Percentiles rank a stretch among this genome's conserved stretches.
Evolutionary conservation across 2,329 filamentous ascomycete species (phyloP).

Genomic region (Fusarium pseudograminearum): DNA sequence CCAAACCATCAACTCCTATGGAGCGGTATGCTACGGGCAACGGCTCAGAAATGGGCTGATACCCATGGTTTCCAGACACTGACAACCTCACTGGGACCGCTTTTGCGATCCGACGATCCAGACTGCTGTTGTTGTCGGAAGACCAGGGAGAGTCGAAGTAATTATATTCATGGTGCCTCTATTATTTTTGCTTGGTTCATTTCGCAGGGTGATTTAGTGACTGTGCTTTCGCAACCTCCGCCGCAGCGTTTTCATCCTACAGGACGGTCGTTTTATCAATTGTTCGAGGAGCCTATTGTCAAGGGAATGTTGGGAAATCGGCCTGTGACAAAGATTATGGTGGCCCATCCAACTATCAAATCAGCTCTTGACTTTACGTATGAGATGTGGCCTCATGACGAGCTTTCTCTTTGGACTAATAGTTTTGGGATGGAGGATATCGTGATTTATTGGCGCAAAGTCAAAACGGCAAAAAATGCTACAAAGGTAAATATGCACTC

Average conservation of each 20-base stretch:
- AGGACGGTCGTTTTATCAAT: constrained; percentile 25
- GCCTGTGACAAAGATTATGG: constrained; percentile 10
- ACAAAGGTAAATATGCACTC: not conserved
- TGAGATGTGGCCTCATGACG: constrained; percentile 35
- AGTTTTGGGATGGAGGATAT: not conserved
- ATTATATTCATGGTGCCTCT: constrained; percentile 40
- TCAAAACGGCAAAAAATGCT: not conserved
- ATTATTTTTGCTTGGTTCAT: constrained; percentile 34
- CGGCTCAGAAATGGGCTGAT: constrained; percentile 36
- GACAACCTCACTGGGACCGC: constrained; percentile 32
- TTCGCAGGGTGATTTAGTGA: constrained; percentile 21
- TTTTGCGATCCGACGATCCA: constrained; percentile 8
- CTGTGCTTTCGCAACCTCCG: constrained; percentile 30
- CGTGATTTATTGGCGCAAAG: not conserved
- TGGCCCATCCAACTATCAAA: constrained; percentile 9
- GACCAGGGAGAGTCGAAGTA: not conserved
- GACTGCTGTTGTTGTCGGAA: not conserved
- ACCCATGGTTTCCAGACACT: constrained; percentile 23
- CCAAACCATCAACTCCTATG: constrained; percentile 32
- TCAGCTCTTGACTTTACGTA: constrained; percentile 19
- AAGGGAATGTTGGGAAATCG: constrained; percentile 17
- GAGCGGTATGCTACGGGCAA: constrained; percentile 33
- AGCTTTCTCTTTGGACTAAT: constrained; percentile 3
- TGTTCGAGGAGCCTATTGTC: constrained; percentile 35
- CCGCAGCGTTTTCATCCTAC: constrained; percentile 33